These are phyloP conservation scores for Phyllosticta citriasiana DNA, from an alignment of 2,329 filamentous ascomycete genomes.

Conservation along the genomic window DNA sequence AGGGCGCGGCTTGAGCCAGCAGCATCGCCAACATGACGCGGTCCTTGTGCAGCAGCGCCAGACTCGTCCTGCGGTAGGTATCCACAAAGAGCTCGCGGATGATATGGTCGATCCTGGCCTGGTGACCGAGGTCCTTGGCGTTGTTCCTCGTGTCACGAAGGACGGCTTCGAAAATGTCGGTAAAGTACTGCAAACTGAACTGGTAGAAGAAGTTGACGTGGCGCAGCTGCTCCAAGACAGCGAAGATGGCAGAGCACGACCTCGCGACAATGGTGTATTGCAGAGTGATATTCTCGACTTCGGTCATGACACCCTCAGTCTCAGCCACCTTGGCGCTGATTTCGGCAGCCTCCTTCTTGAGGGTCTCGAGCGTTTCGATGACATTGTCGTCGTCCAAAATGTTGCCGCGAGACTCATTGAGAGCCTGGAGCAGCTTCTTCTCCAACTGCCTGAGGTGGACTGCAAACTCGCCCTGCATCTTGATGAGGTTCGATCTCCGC, in stretches of 20 bases:
- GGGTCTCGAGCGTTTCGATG: slow-evolving; percentile 91
- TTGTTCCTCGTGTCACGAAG: slow-evolving; percentile 70
- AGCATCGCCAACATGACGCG: slow-evolving; percentile 90
- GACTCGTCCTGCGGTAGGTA: slow-evolving; percentile 84
- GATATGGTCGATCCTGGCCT: slow-evolving; percentile 76
- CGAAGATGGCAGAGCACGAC: slow-evolving; percentile 95
- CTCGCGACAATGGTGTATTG: slow-evolving; percentile 89
- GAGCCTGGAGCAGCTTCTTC: slow-evolving; percentile 83
- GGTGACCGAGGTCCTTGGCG: slow-evolving; percentile 60
- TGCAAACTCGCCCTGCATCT: slow-evolving; percentile 97
- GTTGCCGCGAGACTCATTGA: slow-evolving; percentile 95
- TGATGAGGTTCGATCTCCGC: slow-evolving; percentile 91
- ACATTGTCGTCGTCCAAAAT: slow-evolving; percentile 98
- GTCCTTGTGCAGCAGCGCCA: slow-evolving; percentile 87
- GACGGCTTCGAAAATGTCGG: slow-evolving; percentile 93
- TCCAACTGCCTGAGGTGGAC: slow-evolving; percentile 93
- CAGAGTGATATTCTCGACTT: slow-evolving; percentile 90
- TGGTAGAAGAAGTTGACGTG: slow-evolving; percentile 99
- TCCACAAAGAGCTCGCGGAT: slow-evolving; percentile 85
- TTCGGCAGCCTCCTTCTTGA: slow-evolving; percentile 95
- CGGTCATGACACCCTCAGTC: slow-evolving; percentile 95
- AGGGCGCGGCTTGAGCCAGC: slow-evolving; percentile 89
- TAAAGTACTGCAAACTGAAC: slow-evolving; percentile 96
- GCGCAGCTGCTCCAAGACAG: slow-evolving; percentile 91
- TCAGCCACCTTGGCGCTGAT: slow-evolving; percentile 94